Evolutionary conservation across 805 yeast genomes (phyloP).

Genomic region (Isabelozyma heimii): DNA sequence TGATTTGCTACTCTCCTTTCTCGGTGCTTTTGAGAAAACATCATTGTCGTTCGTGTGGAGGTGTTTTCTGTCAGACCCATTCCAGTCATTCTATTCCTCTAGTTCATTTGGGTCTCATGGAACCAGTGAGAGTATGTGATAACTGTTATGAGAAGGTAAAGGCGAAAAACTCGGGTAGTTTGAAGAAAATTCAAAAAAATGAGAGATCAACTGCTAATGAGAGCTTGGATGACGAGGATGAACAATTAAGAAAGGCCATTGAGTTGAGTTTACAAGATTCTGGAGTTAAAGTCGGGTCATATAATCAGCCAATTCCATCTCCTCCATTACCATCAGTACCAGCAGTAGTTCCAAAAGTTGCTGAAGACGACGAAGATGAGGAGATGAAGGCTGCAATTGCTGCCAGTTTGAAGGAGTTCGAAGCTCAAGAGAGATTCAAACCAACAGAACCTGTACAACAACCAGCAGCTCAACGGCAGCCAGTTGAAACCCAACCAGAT

Average conservation of each 20-base stretch:
- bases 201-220: conserved; percentile 5
- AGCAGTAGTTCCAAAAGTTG: conserved; percentile 5
- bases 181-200: conserved; percentile 4
- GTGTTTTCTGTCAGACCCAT: conserved; percentile 84
- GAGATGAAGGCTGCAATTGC: conserved; percentile 93
- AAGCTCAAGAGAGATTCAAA: conserved; percentile 18
- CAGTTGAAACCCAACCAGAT: conserved; percentile 10
- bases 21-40: conserved; percentile 86
- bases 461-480: conserved; percentile 6
- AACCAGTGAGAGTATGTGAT: conserved; percentile 92
- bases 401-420: conserved; percentile 78
- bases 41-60: conserved; percentile 97
- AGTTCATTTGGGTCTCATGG: conserved; percentile 81
- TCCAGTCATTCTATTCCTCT: conserved; percentile 71
- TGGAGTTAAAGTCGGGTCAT: conserved; percentile 8
- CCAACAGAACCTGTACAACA: conserved; percentile 8
- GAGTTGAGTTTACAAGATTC: conserved; percentile 71
- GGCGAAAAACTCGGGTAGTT: conserved; percentile 20
- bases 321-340: conserved; percentile 6
- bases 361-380: conserved; percentile 57
- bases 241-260: conserved; percentile 73
- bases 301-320: conserved; percentile 7
- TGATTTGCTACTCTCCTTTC: conserved; percentile 84
- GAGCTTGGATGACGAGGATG: conserved; percentile 58
- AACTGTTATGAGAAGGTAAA: conserved; percentile 70